Evolutionary conservation across 1,284 basidiomycete species (phyloP).

Genomic region (Meira miltonrushii): DNA sequence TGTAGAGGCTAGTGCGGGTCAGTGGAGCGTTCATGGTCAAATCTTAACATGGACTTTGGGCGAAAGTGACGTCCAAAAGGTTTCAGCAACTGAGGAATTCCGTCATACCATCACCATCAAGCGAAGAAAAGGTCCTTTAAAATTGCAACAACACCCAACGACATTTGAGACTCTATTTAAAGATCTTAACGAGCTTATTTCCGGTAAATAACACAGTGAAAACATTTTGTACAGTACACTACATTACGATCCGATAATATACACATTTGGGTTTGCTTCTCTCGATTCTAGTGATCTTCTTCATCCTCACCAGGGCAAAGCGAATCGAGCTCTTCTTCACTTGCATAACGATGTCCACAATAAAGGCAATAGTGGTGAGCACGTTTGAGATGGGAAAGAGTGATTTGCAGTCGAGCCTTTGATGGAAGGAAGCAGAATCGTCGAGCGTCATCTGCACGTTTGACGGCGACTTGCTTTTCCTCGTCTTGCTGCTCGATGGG

Average conservation of each 20-base stretch:
- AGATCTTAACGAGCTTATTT: background rate
- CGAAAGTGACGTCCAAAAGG: background rate
- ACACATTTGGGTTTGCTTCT: background rate
- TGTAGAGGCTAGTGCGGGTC: slow-evolving; percentile 62
- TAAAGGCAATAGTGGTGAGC: slow-evolving; percentile 22
- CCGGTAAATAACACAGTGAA: background rate
- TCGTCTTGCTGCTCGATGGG: background rate
- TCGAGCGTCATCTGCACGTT: slow-evolving; percentile 4
- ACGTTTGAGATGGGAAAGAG: slow-evolving; percentile 13
- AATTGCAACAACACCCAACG: background rate
- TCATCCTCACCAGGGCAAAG: slow-evolving; percentile 19
- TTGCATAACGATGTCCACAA: slow-evolving; percentile 15
- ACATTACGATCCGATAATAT: background rate
- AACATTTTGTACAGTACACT: too few species aligned
- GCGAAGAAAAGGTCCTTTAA: background rate
- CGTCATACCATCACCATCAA: background rate
- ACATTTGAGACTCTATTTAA: background rate
- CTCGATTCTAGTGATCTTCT: slow-evolving; percentile 14
- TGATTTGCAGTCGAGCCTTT: slow-evolving; percentile 10
- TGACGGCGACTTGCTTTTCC: background rate
- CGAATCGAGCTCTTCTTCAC: slow-evolving; percentile 10
- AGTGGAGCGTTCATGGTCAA: slow-evolving; percentile 65
- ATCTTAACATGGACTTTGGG: slow-evolving; percentile 79
- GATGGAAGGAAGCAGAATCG: slow-evolving; percentile 12
- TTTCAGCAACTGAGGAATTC: background rate